Conservation (phyloP, 164 flowering plant species). For the Litsea cubeba region DNA sequence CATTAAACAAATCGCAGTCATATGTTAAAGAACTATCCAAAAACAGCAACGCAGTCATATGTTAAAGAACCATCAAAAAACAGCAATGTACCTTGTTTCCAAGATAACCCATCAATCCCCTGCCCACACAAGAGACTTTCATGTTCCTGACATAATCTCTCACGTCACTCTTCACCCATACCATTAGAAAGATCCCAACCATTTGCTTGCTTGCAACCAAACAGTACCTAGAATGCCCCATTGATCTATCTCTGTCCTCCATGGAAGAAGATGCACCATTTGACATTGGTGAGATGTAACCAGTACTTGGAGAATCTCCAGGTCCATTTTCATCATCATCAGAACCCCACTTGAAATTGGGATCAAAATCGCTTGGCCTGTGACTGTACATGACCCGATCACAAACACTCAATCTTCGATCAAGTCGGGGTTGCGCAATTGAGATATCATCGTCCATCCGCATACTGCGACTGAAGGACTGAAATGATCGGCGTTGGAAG, state of each 20-base stretch:
- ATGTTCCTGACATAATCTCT: constrained; percentile 35
- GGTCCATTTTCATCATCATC: constrained; percentile 43
- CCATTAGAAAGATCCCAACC: constrained; percentile 50
- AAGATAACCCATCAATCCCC: constrained; percentile 58
- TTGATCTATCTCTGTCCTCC: constrained; percentile 31
- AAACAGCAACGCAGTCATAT: not conserved
- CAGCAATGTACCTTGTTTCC: constrained; percentile 44
- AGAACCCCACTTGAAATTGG: constrained; percentile 37
- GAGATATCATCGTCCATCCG: constrained; percentile 40
- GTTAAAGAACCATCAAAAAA: not conserved
- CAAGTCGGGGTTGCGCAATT: constrained; percentile 33
- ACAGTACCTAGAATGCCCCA: constrained; percentile 38
- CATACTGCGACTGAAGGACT: constrained; percentile 35
- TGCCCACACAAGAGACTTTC: constrained; percentile 52
- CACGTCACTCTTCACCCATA: constrained; percentile 43
- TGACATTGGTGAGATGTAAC: constrained; percentile 30
- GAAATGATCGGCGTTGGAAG: constrained; percentile 43
- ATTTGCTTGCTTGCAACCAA: constrained; percentile 50
- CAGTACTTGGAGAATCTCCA: constrained; percentile 40
- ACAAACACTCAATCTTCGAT: constrained; percentile 46
- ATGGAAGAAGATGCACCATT: constrained; percentile 25
- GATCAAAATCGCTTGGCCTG: constrained; percentile 40
- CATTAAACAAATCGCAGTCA: not conserved
- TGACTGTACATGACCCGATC: constrained; percentile 37
- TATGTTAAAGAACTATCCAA: not conserved